Evolutionary conservation across 2,329 filamentous ascomycete genomes (phyloP).

Genomic region (Graphilbum ipis-grandicollis): DNA sequence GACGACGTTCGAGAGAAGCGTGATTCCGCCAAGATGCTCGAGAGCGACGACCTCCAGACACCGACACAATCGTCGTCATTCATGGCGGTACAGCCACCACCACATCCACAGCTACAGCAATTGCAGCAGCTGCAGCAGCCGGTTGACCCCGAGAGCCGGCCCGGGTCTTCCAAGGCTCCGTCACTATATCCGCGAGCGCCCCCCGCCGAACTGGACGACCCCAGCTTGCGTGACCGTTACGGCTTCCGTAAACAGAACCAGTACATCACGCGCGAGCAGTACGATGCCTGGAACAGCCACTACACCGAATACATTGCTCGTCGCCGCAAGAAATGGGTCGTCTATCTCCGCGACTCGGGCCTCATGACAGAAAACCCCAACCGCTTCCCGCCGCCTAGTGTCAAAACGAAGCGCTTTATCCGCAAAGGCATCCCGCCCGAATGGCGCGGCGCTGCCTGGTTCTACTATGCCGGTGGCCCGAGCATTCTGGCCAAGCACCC

Average conservation of each 20-base stretch:
- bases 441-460: slow-evolving; percentile 92
- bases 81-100: neutral
- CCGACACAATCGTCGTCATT: neutral
- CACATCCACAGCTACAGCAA: too few species aligned
- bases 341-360: slow-evolving; percentile 58
- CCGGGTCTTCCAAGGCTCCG: slow-evolving; percentile 3
- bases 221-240: slow-evolving; percentile 55
- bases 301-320: slow-evolving; percentile 63
- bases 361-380: slow-evolving; percentile 55
- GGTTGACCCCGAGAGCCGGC: slow-evolving; percentile 3
- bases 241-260: slow-evolving; percentile 83
- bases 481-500: slow-evolving; percentile 58
- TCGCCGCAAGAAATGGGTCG: slow-evolving; percentile 66
- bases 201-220: slow-evolving; percentile 26
- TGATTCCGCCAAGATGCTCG: slow-evolving; percentile 33
- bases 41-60: slow-evolving; percentile 11
- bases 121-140: too few species aligned
- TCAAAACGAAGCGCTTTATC: slow-evolving; percentile 77
- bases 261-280: slow-evolving; percentile 58
- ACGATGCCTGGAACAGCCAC: slow-evolving; percentile 61
- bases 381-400: slow-evolving; percentile 62
- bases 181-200: slow-evolving; percentile 10
- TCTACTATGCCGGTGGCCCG: slow-evolving; percentile 83
- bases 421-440: slow-evolving; percentile 88
- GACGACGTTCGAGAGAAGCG: slow-evolving; percentile 19